Evolutionary conservation across 2,329 filamentous ascomycete genomes (phyloP).

Genomic region (Alternaria metachromatica): DNA sequence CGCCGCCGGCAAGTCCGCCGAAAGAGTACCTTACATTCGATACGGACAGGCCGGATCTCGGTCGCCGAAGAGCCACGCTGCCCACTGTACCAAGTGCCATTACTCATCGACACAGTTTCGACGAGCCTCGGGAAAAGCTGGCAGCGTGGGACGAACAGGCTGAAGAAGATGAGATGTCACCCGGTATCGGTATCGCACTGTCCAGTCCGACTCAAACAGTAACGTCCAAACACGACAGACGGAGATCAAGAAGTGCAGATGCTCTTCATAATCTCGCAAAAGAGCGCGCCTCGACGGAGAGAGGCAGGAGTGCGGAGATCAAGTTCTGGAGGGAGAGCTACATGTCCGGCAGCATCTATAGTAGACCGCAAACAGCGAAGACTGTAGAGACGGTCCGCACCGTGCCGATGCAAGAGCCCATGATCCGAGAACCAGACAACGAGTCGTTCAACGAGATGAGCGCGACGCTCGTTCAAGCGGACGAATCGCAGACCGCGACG

Average conservation of each 20-base stretch:
- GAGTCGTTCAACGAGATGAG: slow-evolving; percentile 32
- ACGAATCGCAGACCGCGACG: slow-evolving; percentile 22
- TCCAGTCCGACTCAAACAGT: slow-evolving; percentile 36
- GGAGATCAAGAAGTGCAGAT: slow-evolving; percentile 48
- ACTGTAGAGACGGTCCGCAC: slow-evolving; percentile 42
- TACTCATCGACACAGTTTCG: slow-evolving; percentile 37
- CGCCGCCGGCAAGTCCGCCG: slow-evolving; percentile 44
- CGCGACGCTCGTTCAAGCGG: slow-evolving; percentile 29
- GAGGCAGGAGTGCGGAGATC: slow-evolving; percentile 45
- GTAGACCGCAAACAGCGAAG: slow-evolving; percentile 43
- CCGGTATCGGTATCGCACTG: slow-evolving; percentile 46
- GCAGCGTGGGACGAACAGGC: slow-evolving; percentile 38
- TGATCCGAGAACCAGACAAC: slow-evolving; percentile 21
- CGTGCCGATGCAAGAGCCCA: slow-evolving; percentile 29
- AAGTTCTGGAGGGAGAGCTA: slow-evolving; percentile 46
- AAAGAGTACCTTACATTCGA: slow-evolving; percentile 46
- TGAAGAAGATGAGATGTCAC: slow-evolving; percentile 32
- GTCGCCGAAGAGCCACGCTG: slow-evolving; percentile 45
- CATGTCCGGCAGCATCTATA: slow-evolving; percentile 42
- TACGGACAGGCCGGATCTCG: slow-evolving; percentile 25
- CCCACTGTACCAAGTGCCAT: slow-evolving; percentile 38
- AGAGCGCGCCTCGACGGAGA: slow-evolving; percentile 27
- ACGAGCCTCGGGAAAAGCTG: slow-evolving; percentile 31
- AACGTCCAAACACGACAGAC: slow-evolving; percentile 31
- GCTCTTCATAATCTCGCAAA: slow-evolving; percentile 44